Conservation (phyloP, 2,329 filamentous ascomycete genomes). For the Aspergillus aculeatus region DNA sequence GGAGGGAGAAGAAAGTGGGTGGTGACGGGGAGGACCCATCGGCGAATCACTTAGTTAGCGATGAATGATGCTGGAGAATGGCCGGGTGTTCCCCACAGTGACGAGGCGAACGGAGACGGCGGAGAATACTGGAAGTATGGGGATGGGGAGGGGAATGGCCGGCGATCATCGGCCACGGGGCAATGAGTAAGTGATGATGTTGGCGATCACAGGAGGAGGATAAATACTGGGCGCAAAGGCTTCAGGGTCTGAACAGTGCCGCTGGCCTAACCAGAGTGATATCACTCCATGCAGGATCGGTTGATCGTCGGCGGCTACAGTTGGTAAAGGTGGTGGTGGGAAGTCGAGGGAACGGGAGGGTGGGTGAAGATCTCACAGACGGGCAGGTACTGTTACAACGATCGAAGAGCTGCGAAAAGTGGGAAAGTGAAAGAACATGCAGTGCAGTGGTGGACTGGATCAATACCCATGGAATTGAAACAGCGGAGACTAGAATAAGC, state of each 20-base stretch:
- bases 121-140: constrained; percentile 16
- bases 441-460: not conserved
- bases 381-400: not conserved
- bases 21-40: constrained; percentile 15
- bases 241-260: constrained; percentile 1
- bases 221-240: constrained; percentile 1
- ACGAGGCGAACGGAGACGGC: constrained; percentile 25
- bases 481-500: not conserved
- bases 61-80: constrained; percentile 7
- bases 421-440: not conserved
- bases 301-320: constrained; percentile 5
- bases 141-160: constrained; percentile 2
- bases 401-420: not conserved
- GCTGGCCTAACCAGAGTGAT: not conserved
- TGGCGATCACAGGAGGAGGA: constrained; percentile 1
- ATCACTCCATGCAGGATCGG: constrained; percentile 7
- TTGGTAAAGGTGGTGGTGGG: not conserved
- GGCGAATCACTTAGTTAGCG: constrained; percentile 8
- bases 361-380: not conserved
- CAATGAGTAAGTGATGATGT: constrained; percentile 14
- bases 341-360: not conserved
- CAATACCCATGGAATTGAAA: not conserved
- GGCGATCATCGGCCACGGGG: constrained; percentile 20
- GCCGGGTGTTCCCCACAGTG: constrained; percentile 23
- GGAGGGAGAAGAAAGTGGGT: constrained; percentile 12